Conservation (phyloP, 192 early-diverging fungal genomes). For the Umbelopsis vinacea region DNA sequence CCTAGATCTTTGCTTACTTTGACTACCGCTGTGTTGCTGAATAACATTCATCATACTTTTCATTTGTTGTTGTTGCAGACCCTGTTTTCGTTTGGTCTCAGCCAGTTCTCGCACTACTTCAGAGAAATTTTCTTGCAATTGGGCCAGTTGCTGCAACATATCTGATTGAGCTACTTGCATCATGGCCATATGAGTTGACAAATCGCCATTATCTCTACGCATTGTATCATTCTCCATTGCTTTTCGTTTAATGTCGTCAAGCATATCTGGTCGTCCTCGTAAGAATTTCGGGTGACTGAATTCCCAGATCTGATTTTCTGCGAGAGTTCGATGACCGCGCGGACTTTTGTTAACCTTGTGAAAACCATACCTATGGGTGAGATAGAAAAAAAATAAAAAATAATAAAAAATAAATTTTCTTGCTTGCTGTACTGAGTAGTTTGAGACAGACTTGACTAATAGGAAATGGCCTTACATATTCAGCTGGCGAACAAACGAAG, state of each 20-base stretch:
- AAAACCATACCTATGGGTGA: slow-evolving; percentile 69
- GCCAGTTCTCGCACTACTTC: slow-evolving; percentile 74
- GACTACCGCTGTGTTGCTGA: slow-evolving; percentile 37
- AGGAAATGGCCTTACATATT: slow-evolving; percentile 65
- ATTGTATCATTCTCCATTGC: slow-evolving; percentile 81
- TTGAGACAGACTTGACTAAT: not conserved
- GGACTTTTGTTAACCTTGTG: slow-evolving; percentile 94
- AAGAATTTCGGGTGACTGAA: slow-evolving; percentile 86
- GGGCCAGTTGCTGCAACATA: slow-evolving; percentile 69
- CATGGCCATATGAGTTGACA: slow-evolving; percentile 76
- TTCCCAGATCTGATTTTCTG: slow-evolving; percentile 93
- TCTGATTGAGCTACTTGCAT: slow-evolving; percentile 78
- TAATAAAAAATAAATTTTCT: not conserved
- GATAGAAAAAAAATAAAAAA: slow-evolving; percentile 19
- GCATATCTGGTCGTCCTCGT: slow-evolving; percentile 73
- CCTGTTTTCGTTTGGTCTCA: slow-evolving; percentile 70
- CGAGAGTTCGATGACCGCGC: slow-evolving; percentile 78
- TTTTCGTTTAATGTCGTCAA: slow-evolving; percentile 93
- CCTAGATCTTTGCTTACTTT: not conserved
- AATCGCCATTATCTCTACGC: slow-evolving; percentile 73
- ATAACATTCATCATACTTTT: slow-evolving; percentile 70
- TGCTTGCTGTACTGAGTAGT: not conserved
- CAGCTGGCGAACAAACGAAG: slow-evolving; percentile 86
- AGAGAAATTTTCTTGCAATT: slow-evolving; percentile 72
- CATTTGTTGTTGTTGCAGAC: slow-evolving; percentile 67